Evolutionary conservation across 495 filamentous ascomycete species (phyloP).

Genomic region (Neurospora sp.): DNA sequence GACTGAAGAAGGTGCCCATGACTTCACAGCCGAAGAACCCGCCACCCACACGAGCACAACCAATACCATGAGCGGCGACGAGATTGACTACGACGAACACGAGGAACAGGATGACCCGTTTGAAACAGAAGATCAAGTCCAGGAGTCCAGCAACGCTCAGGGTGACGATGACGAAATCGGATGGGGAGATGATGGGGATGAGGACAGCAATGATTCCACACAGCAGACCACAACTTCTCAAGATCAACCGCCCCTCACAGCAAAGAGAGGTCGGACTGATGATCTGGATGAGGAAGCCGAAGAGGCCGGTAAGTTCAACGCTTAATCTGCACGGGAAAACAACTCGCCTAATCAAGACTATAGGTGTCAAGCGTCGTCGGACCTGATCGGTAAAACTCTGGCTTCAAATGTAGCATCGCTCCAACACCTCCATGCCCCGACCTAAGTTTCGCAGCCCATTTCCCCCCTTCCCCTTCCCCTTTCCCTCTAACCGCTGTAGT

Average conservation of each 20-base stretch:
- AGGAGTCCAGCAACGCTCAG: slow-evolving; percentile 2
- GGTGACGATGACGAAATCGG: slow-evolving; percentile 33
- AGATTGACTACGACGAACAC: slow-evolving; percentile 38
- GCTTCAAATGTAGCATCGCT: not conserved
- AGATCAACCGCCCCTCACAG: slow-evolving; percentile 8
- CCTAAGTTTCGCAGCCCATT: not conserved
- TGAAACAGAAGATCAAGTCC: slow-evolving; percentile 3
- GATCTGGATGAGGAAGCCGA: slow-evolving; percentile 21
- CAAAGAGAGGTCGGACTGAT: slow-evolving; percentile 22
- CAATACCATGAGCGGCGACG: slow-evolving; percentile 35
- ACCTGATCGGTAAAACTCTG: slow-evolving; percentile 23
- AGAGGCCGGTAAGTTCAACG: slow-evolving; percentile 28
- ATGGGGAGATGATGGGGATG: slow-evolving; percentile 31
- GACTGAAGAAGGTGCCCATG: not conserved
- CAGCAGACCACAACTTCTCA: slow-evolving; percentile 2
- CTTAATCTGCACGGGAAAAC: not conserved
- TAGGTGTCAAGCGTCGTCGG: slow-evolving; percentile 43
- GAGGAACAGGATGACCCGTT: slow-evolving; percentile 12
- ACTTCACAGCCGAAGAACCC: slow-evolving; percentile 1
- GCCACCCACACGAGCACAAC: slow-evolving; percentile 27
- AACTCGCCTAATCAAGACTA: slow-evolving; percentile 17
- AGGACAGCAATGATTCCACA: slow-evolving; percentile 9
- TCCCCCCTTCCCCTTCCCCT: not conserved
- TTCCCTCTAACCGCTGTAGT: not conserved
- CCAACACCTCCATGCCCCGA: not conserved